Evolutionary conservation across 2,329 filamentous ascomycete species (phyloP), one percentile per base, ranked within the genome.

Genomic region (Coniochaeta prunicola): DNA sequence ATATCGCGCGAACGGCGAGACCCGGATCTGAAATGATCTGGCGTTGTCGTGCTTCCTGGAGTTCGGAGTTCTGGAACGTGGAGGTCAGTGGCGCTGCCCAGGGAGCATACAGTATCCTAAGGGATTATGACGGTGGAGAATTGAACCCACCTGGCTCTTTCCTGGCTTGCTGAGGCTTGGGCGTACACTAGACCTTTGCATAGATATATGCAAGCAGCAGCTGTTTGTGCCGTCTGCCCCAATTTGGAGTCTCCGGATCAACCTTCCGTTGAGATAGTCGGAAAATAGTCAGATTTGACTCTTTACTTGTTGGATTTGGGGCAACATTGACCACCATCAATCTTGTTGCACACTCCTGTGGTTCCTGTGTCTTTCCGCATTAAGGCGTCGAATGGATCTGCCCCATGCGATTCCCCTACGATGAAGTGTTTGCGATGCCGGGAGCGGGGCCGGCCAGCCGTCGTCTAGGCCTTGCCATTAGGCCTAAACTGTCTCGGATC

Each of bases 391-490:
- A 21, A 30, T 38, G 36, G 36, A 55, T 36, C 13, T 56, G n/a
- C n/a, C n/a, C n/a, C n/a, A n/a, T 57, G 40, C 54, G 42, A 26
- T 60, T n/a, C n/a, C n/a, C n/a, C 61, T 59, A 63, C 61, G 64
- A 66, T 58, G 64, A 66, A 63, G 61, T 62, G 63, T 66, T 60
- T 54, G 56, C 38, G 58, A 48, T 34, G 21, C n/a, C 21, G 40
- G 40, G 12, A 45, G 40, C 40, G 21, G 38, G 38, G 21, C n/a
- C 19, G 40, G 38, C 24, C 33, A 17, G 34, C 30, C 48, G 31
- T 48, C 56, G 63, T 63, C 59, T 59, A 64, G 63, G 59, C 60
- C 57, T 64, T 59, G 64, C 64, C 57, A 62, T 58, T 60, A 56
- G 55, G n/a, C n/a, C n/a, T n/a, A n/a, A n/a, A 59, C 42, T 59